Evolutionary conservation across 331 rosid genomes (phyloP), one percentile per base, ranked within the genome.

Genomic region (Quercus lobata): DNA sequence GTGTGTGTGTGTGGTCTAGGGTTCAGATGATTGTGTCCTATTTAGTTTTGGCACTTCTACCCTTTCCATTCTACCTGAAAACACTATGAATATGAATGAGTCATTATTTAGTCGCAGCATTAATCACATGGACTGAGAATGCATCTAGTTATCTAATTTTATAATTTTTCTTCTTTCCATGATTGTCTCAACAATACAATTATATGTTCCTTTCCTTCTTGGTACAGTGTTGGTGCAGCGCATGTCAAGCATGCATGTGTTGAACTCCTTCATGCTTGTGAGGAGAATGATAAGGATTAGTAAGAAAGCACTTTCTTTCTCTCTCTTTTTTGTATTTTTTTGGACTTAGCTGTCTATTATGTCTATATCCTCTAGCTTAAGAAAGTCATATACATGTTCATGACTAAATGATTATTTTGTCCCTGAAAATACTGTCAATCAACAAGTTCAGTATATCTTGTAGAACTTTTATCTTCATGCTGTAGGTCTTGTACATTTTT

Each of bases 181-280:
- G 19, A 25, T 9, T 65, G 12, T 32, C 7, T 4, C 34, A 27
- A 65, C 3, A 30, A 41, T 57, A 18, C 37, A 65, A 65, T 65
- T 65, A 66, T 32, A 17, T 32, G 14, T 18, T 32, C 25, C 16
- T 27, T 66, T 66, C 16, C 35, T 66, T 10, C 6, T 30, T 66
- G 22, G 25, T 30, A 35, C 78, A 80, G 84, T 55, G 21, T 80
- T 57, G 81, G 83, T 70, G 83, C 84, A 44, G 69, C 72, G 79
- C 7, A 29, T 72, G 79, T 80, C 29, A 65, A 29, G 49, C 22
- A 49, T 41, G 78, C 73, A 46, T 84, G 84, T 76, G 76, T 24
- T 49, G 62, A 76, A 14, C 82, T 84, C 57, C 66, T 76, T 72
- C 49, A 2, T 10, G 82, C 82, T 63, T 76, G 73, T 49, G 61